Conservation (phyloP, 2,329 filamentous ascomycete species). For the Aureobasidium namibiae region DNA sequence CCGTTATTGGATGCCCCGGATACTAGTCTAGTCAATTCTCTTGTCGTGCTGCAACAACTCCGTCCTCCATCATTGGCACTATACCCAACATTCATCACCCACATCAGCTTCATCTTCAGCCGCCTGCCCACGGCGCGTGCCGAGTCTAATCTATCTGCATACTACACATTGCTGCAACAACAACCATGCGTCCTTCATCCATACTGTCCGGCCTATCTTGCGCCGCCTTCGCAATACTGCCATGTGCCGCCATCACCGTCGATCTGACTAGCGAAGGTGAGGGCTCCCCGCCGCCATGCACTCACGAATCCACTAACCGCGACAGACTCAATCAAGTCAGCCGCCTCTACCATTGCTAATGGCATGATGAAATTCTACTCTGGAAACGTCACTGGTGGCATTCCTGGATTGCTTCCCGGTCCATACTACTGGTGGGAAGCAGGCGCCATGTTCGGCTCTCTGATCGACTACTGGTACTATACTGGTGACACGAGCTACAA, state of each 20-base stretch:
- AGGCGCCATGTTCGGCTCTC: slow-evolving; percentile 52
- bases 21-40: not conserved
- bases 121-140: not conserved
- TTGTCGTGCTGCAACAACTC: not conserved
- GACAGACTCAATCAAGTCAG: slow-evolving; percentile 36
- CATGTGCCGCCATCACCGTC: slow-evolving; percentile 16
- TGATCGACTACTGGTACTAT: slow-evolving; percentile 63
- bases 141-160: not conserved
- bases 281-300: not conserved
- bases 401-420: slow-evolving; percentile 48
- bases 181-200: slow-evolving; percentile 17
- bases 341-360: slow-evolving; percentile 35
- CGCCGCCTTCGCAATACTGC: slow-evolving; percentile 15
- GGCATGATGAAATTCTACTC: slow-evolving; percentile 46
- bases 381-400: slow-evolving; percentile 43
- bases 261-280: slow-evolving; percentile 18
- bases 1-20: not conserved
- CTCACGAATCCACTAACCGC: not conserved
- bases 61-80: not conserved
- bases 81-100: not conserved
- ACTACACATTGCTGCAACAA: not conserved
- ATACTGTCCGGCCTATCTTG: slow-evolving; percentile 13
- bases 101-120: not conserved
- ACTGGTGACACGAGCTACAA: slow-evolving; percentile 60
- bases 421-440: slow-evolving; percentile 73